Conservation (phyloP, 768 basidiomycete genomes). For the Termitomyces sp. region DNA sequence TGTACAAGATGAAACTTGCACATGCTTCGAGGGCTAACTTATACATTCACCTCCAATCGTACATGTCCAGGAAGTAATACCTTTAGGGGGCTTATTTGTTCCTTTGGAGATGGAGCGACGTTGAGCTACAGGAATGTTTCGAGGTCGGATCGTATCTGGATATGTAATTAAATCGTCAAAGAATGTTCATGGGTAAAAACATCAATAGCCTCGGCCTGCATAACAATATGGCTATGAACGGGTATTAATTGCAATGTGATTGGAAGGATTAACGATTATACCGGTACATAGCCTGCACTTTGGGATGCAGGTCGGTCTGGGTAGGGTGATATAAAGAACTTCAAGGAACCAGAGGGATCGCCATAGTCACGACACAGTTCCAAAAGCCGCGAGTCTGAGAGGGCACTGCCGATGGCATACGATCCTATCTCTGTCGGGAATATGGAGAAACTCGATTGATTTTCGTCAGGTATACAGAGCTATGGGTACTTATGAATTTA, state of each 20-base stretch:
- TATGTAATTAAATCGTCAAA: not conserved
- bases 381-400: conserved; percentile 36
- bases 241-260: not conserved
- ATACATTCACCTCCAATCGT: conserved; percentile 18
- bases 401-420: conserved; percentile 34
- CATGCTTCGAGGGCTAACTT: conserved; percentile 6
- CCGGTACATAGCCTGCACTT: conserved; percentile 13
- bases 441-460: conserved; percentile 34
- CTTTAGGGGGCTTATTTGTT: not conserved
- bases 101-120: not conserved
- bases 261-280: not conserved
- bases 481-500: conserved; percentile 12
- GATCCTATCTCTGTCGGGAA: conserved; percentile 45
- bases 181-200: not conserved
- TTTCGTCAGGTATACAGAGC: conserved; percentile 40
- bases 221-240: conserved; percentile 7
- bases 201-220: conserved; percentile 10
- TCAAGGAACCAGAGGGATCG: conserved; percentile 43
- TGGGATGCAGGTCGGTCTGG: conserved; percentile 34
- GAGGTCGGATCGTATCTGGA: not conserved
- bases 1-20: not conserved
- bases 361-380: conserved; percentile 38
- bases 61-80: conserved; percentile 12
- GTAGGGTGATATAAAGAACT: conserved; percentile 44
- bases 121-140: not conserved